Evolutionary conservation across 495 filamentous ascomycete genomes (phyloP), one percentile per base, ranked within the genome.

Genomic region (Aspergillus cristatus): DNA sequence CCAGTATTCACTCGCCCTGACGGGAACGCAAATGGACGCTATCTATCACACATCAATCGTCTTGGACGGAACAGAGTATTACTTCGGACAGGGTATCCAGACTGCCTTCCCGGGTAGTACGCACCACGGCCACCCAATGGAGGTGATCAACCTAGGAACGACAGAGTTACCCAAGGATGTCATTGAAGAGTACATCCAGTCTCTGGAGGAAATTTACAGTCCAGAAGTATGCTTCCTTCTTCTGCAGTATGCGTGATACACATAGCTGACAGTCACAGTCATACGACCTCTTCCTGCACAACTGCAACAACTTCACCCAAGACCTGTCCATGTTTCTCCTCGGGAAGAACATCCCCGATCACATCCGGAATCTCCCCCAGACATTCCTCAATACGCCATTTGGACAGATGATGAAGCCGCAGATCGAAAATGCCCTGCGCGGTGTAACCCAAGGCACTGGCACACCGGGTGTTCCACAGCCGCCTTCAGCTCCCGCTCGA

Each of bases 281-380:
- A 0, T 96, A 96, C 51, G 84, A 94, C 55, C 67, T 94, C 2
- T 86, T 86, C 56, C 66, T 81, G 26, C 89, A 95, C 51, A 98
- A 98, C 53, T 96, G 91, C 73, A 97, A 98, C 63, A 97, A 97
- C 67, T 98, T 98, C 58, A 84, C 86, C 3, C 89, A 97, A 51
- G 91, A 97, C 43, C 76, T 98, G 46, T 63, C 83, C 32, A 94
- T 81, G 66, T 96, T 98, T 41, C 67, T 97, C 2, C 64, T 94
- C n/a, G 90, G 91, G 14, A 82, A 77, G 50, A 79, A 84, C 7
- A 96, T 98, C 41, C 91, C 91, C 8, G 71, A 76, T 0, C 82
- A 93, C 42, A 97, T 98, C 44, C 75, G 76, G n/a, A 84, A 82
- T 38, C 74, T 98, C 42, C 91, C 91, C 14, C 76, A 84, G 50